Evolutionary conservation across 306 rosid species (phyloP), one percentile per base, ranked within the genome.

Genomic region (Ziziphus jujuba): DNA sequence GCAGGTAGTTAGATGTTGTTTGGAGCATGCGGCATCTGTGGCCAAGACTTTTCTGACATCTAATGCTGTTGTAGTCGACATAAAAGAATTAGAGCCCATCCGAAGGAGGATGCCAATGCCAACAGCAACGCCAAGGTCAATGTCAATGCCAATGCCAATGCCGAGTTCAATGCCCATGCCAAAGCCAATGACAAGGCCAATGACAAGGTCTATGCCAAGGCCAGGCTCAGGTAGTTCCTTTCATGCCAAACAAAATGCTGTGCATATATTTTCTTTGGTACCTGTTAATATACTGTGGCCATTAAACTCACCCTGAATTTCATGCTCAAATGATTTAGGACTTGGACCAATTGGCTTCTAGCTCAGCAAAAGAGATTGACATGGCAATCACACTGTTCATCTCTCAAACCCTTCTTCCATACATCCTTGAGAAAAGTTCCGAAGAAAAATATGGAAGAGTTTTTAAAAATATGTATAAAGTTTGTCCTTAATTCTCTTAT

Each of bases 11-110:
- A 81, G 93, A 74, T 92, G 96, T 72, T 92, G 98, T 70, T 77
- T 92, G 80, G 97, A 92, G 86, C 77, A 92, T 67, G 87, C 98
- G 4, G 93, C 97, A 57, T 89, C 97, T 1, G 98, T 92, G 48
- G 86, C 97, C 44, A 92, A 92, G 82, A 63, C 71, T 45, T 87
- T 92, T 67, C 81, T 92, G 71, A 83, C 91, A 49, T 90, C 97
- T 11, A 83, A 86, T 44, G 98, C 98, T 44, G 98, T 87, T 55
- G 93, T 87, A 15, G 82, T 90, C 34, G 96, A 92, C 60, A 73
- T 75, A 9, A 73, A 64, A 83, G 88, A 85, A 63, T 15, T 71
- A 34, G 2, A 56, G 24, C 84, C 81, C 28, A 50, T 72, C 17
- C 82, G 74, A 50, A 77, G 77, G 47, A 75, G 74, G 80, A 76